Percentiles rank a stretch among this genome's conserved stretches.
Conservation (phyloP, 805 yeast genomes). For the Ogataea paradorogensis region DNA sequence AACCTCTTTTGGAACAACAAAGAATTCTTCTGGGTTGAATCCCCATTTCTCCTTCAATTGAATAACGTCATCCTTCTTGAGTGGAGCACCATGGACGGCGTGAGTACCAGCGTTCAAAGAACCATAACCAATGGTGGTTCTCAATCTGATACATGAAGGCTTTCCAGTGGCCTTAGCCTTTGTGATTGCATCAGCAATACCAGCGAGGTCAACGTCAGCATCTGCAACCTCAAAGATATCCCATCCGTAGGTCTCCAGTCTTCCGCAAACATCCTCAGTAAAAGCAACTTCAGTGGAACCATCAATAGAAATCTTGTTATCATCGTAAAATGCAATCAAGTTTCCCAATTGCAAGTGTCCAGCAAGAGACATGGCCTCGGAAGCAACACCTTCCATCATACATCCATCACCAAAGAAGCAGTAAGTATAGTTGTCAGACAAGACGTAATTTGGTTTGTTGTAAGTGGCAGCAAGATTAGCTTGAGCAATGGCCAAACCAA, state of each 20-base stretch:
- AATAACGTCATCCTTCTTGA: conserved; percentile 86
- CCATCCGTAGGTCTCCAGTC: conserved; percentile 96
- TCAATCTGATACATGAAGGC: conserved; percentile 86
- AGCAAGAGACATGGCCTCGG: conserved; percentile 92
- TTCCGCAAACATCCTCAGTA: conserved; percentile 84
- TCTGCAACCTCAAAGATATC: conserved; percentile 71
- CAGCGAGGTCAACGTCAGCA: conserved; percentile 76
- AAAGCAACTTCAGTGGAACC: conserved; percentile 88
- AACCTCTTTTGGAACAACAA: conserved; percentile 81
- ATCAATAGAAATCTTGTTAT: conserved; percentile 94
- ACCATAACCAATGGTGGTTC: conserved; percentile 94
- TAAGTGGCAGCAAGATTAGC: conserved; percentile 86
- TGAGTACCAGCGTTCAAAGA: conserved; percentile 82
- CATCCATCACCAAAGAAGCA: conserved; percentile 95
- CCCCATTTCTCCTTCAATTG: conserved; percentile 84
- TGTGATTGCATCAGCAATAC: conserved; percentile 67
- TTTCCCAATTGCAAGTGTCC: conserved; percentile 94
- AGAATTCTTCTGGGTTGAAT: conserved; percentile 80
- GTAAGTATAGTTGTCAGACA: conserved; percentile 77
- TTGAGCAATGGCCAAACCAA: conserved; percentile 95
- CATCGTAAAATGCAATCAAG: conserved; percentile 94
- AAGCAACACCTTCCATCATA: conserved; percentile 95
- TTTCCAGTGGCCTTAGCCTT: conserved; percentile 79
- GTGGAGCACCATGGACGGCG: conserved; percentile 94
- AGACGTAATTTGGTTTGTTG: conserved; percentile 78